Conservation (phyloP, 2,329 filamentous ascomycete genomes). For the Cordyceps javanica region DNA sequence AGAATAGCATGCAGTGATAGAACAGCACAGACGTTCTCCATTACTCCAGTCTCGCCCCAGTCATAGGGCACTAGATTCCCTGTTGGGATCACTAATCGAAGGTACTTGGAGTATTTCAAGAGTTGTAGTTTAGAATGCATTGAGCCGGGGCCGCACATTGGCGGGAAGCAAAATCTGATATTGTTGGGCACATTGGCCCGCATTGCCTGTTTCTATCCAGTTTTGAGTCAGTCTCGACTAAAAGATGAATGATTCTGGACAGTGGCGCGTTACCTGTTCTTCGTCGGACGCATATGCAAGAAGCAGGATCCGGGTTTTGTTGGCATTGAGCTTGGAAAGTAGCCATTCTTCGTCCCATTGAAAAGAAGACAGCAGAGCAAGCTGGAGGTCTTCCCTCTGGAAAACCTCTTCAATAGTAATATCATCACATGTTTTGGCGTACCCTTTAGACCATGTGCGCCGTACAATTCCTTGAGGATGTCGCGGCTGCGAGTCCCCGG, state of each 20-base stretch:
- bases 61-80: constrained; percentile 83
- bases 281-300: constrained; percentile 50
- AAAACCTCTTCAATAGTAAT: constrained; percentile 86
- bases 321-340: constrained; percentile 60
- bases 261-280: constrained; percentile 37
- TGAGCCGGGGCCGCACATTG: constrained; percentile 64
- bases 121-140: constrained; percentile 97
- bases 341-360: constrained; percentile 82
- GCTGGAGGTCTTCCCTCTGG: constrained; percentile 62
- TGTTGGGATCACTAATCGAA: constrained; percentile 78
- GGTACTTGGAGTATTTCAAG: constrained; percentile 66
- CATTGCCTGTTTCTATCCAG: constrained; percentile 41
- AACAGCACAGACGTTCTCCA: constrained; percentile 65
- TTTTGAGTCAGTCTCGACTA: neutral
- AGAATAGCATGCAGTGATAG: neutral
- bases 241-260: neutral
- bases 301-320: constrained; percentile 56
- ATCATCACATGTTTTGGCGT: constrained; percentile 57
- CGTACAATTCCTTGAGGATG: constrained; percentile 62
- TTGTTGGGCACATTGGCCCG: constrained; percentile 41
- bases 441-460: constrained; percentile 69
- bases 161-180: constrained; percentile 73
- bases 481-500: constrained; percentile 21
- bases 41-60: constrained; percentile 77
- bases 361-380: constrained; percentile 80